These are phyloP conservation scores for Phytophthora cactorum DNA, from an alignment of 352 stramenopile species.

Conservation along the genomic window DNA sequence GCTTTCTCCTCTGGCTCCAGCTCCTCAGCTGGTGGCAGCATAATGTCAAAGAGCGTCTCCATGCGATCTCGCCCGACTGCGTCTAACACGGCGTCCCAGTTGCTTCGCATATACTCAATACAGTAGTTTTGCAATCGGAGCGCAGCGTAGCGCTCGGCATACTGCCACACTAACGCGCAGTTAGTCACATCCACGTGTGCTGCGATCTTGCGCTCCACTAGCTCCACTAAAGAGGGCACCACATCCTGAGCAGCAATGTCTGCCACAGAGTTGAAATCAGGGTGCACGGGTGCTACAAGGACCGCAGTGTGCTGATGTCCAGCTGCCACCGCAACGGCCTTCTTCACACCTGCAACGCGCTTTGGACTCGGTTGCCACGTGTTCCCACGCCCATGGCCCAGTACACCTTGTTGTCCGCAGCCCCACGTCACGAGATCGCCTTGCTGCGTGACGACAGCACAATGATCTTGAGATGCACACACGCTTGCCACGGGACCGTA, in stretches of 20 bases:
- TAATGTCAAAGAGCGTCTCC: constrained; percentile 69
- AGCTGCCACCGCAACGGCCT: constrained; percentile 65
- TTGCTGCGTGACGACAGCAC: constrained; percentile 66
- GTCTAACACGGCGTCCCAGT: constrained; percentile 80
- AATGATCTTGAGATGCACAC: constrained; percentile 80
- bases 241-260: constrained; percentile 1
- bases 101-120: constrained; percentile 66
- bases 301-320: constrained; percentile 82
- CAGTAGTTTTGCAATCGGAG: constrained; percentile 53
- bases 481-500: constrained; percentile 62
- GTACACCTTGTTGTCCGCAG: constrained; percentile 66
- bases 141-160: constrained; percentile 61
- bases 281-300: constrained; percentile 56
- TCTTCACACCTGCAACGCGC: constrained; percentile 75
- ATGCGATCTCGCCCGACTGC: constrained; percentile 63
- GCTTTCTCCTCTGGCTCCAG: constrained; percentile 25
- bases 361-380: constrained; percentile 86
- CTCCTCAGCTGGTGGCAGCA: constrained; percentile 48
- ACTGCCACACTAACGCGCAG: constrained; percentile 62
- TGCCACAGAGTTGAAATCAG: constrained; percentile 28
- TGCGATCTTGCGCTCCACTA: constrained; percentile 60
- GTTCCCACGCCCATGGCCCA: constrained; percentile 74
- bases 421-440: constrained; percentile 83
- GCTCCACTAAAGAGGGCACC: constrained; percentile 37
- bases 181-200: constrained; percentile 66